Evolutionary conservation across 2,329 filamentous ascomycete genomes (phyloP).

Genomic region (Pezicula radicicola): DNA sequence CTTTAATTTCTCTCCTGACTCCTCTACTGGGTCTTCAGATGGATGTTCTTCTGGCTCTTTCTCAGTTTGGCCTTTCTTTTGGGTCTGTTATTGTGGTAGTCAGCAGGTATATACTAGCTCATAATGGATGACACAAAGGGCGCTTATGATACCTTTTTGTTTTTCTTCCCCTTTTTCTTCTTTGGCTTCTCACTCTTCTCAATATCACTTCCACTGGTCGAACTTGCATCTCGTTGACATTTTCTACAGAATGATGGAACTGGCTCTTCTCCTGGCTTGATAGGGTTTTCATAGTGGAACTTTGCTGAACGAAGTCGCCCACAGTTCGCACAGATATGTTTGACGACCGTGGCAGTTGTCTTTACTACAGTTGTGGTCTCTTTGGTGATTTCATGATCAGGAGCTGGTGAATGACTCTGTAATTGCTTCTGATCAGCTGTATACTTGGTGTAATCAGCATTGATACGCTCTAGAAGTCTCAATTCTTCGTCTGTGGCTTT

Average conservation of each 20-base stretch:
- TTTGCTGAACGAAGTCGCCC: constrained; percentile 35
- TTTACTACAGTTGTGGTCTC: constrained; percentile 13
- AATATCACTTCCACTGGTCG: constrained; percentile 14
- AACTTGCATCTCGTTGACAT: constrained; percentile 30
- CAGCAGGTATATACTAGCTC: background rate
- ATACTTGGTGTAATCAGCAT: constrained; percentile 15
- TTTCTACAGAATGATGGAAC: constrained; percentile 32
- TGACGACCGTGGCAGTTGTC: constrained; percentile 27
- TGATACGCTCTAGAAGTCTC: constrained; percentile 14
- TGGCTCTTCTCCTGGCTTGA: constrained; percentile 29
- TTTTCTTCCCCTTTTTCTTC: constrained; percentile 2
- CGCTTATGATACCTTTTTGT: background rate
- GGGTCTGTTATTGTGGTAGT: background rate
- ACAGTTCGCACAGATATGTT: constrained; percentile 42
- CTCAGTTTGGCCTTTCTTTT: background rate
- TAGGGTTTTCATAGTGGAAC: constrained; percentile 34
- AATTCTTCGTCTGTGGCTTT: constrained; percentile 13
- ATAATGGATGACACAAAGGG: background rate
- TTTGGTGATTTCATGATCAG: background rate
- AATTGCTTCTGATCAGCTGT: background rate
- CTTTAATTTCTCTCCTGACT: background rate
- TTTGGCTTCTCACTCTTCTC: constrained; percentile 4
- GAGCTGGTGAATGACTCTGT: background rate
- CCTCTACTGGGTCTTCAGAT: background rate
- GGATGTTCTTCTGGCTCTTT: background rate